Percentiles rank a stretch among this genome's conserved stretches.
Evolutionary conservation across 192 early-diverging fungal species (phyloP).

Genomic region (Podila verticillata): DNA sequence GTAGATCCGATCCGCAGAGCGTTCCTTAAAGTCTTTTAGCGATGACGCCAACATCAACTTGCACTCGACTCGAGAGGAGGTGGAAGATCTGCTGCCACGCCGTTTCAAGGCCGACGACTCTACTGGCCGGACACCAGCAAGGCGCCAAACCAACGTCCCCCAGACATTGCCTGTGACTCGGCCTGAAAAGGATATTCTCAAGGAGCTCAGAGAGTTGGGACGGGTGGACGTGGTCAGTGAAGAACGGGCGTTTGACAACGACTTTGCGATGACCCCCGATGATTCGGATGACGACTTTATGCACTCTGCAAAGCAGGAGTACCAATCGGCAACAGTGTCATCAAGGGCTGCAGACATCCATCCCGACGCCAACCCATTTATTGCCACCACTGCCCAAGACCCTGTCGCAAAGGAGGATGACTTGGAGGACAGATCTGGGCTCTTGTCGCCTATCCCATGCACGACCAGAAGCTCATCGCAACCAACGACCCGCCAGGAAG

Average conservation of each 20-base stretch:
- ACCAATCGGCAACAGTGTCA: not conserved
- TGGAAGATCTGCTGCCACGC: constrained; percentile 15
- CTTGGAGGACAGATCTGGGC: not conserved
- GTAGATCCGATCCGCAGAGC: constrained; percentile 11
- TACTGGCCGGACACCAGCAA: constrained; percentile 34
- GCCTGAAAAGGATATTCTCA: constrained; percentile 33
- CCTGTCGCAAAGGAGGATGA: not conserved
- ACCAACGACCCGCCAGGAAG: not conserved
- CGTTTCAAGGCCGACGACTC: constrained; percentile 44
- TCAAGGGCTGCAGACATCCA: not conserved
- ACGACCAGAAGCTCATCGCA: not conserved
- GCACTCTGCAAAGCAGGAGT: not conserved
- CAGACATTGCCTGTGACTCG: constrained; percentile 33
- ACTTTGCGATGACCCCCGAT: not conserved
- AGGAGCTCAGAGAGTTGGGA: constrained; percentile 43
- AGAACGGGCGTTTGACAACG: not conserved
- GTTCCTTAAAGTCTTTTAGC: not conserved
- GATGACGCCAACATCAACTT: constrained; percentile 23
- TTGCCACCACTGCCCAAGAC: not conserved
- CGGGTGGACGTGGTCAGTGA: constrained; percentile 29
- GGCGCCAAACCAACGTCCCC: constrained; percentile 36
- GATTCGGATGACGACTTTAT: constrained; percentile 9
- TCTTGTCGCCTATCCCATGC: not conserved
- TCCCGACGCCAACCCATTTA: not conserved
- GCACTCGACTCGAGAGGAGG: constrained; percentile 17